Conservation (phyloP, 306 rosid species). For the Malus fusca region DNA sequence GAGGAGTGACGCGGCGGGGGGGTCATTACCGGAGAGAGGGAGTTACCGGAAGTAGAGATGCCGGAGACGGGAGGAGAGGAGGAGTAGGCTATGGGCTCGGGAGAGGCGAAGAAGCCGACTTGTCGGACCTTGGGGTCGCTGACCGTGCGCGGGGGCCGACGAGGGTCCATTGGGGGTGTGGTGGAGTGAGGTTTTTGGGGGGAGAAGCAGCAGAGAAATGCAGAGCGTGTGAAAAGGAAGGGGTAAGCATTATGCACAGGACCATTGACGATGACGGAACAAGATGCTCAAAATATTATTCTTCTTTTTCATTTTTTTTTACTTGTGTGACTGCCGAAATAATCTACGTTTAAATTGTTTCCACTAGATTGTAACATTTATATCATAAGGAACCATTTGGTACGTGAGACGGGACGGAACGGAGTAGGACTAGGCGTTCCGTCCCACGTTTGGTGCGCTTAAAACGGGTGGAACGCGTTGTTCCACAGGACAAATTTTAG, state of each 20-base stretch:
- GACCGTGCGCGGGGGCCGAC: constrained; percentile 40
- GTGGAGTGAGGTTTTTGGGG: background rate
- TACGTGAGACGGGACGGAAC: too few species aligned
- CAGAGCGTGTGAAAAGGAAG: background rate
- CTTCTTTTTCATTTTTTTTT: too few species aligned
- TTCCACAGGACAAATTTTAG: too few species aligned
- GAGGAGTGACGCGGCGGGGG: constrained; percentile 59
- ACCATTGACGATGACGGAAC: too few species aligned
- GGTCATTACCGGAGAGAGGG: constrained; percentile 71
- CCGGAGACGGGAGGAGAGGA: constrained; percentile 29
- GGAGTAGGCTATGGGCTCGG: constrained; percentile 22
- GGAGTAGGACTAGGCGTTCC: too few species aligned
- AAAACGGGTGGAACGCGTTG: too few species aligned
- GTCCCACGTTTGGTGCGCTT: too few species aligned
- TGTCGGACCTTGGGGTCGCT: constrained; percentile 66
- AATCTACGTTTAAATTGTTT: too few species aligned
- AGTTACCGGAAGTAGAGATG: constrained; percentile 34
- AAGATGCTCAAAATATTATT: too few species aligned
- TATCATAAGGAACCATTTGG: too few species aligned
- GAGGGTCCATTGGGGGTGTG: constrained; percentile 46
- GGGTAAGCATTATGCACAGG: background rate
- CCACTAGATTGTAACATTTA: too few species aligned
- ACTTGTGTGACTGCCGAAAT: too few species aligned
- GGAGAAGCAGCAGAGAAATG: background rate
- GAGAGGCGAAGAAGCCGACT: constrained; percentile 63